Percentiles rank a stretch among this genome's conserved stretches.
Evolutionary conservation across 1,139 yeast genomes (phyloP).

Genomic region (Scheffersomyces illinoinensis): DNA sequence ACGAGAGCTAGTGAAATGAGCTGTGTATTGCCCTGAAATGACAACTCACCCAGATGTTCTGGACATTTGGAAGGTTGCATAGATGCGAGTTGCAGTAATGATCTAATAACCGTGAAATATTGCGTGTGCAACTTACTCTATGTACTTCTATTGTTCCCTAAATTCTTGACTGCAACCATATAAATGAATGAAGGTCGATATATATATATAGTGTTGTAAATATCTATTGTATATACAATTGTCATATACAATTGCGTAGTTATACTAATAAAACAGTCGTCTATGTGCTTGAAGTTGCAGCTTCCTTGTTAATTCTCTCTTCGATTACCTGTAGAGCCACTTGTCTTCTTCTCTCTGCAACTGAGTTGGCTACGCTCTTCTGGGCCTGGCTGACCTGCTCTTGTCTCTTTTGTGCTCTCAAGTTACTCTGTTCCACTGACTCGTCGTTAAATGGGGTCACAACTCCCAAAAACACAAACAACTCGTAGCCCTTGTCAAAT

Average conservation of each 20-base stretch:
- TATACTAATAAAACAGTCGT: neutral
- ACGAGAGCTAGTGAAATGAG: neutral
- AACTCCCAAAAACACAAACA: constrained; percentile 54
- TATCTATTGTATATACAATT: neutral
- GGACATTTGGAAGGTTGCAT: neutral
- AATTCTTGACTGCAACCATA: too few relatives aligned
- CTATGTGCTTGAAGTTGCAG: constrained; percentile 2
- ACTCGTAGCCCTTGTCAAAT: constrained; percentile 54
- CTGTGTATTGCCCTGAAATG: neutral
- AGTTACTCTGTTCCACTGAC: constrained; percentile 70
- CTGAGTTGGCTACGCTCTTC: constrained; percentile 52
- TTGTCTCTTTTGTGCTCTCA: constrained; percentile 63
- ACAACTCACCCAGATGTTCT: neutral
- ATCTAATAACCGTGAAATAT: too few relatives aligned
- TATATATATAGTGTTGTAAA: neutral
- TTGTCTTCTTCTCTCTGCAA: constrained; percentile 83
- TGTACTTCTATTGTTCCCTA: too few relatives aligned
- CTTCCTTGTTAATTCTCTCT: constrained; percentile 56
- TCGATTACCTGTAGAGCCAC: constrained; percentile 82
- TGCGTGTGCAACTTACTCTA: too few relatives aligned
- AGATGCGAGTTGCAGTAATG: too few relatives aligned
- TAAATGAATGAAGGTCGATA: too few relatives aligned
- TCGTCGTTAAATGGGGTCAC: constrained; percentile 70
- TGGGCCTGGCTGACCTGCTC: constrained; percentile 44
- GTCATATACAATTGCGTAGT: neutral